A percentile compares a stretch with the other conserved stretches of the same genome.
These are phyloP conservation scores for Quercus glauca DNA, from an alignment of 306 rosid genomes.

Conservation along the genomic window DNA sequence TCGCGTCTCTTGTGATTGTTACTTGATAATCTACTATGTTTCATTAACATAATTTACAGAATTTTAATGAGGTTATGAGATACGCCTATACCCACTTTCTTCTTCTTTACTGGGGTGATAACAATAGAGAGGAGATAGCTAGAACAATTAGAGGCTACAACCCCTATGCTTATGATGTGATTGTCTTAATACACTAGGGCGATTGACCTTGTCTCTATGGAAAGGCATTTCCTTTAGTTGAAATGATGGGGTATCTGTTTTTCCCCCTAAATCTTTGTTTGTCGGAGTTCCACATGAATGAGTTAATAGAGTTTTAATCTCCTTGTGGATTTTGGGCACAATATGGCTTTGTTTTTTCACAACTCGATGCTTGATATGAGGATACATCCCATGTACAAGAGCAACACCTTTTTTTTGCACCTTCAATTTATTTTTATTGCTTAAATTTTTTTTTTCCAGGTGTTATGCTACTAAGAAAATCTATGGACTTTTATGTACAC, in stretches of 20 bases:
- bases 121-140: neutral
- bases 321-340: neutral
- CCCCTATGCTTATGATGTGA: no score
- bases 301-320: neutral
- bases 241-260: neutral
- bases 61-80: neutral
- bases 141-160: no score
- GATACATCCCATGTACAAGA: no score
- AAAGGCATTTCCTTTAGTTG: neutral
- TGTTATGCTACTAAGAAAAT: neutral
- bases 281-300: neutral
- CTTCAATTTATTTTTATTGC: no score
- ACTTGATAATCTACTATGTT: no score
- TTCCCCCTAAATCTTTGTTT: neutral
- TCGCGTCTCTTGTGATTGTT: no score
- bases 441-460: neutral
- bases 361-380: neutral
- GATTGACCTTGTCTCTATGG: neutral
- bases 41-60: no score
- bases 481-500: constrained; percentile 5
- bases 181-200: neutral
- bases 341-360: neutral
- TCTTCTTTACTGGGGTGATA: neutral
- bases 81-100: neutral
- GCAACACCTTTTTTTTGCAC: no score